Conservation (phyloP, 176 grass and related monocot species). For the Canna indica region DNA sequence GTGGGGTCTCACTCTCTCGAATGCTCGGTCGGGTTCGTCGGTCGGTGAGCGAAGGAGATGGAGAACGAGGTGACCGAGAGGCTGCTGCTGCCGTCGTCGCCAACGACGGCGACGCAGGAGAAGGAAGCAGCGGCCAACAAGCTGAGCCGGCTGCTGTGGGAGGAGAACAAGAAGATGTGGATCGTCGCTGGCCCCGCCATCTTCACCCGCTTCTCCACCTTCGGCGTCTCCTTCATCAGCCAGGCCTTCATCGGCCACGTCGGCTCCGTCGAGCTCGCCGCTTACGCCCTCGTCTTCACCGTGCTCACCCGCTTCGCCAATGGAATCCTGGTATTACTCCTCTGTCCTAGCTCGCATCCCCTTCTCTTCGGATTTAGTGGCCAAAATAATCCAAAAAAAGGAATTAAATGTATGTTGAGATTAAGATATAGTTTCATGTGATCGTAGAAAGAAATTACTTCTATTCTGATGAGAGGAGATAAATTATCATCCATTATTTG, state of each 20-base stretch:
- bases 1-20: no score
- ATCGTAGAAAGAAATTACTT: no score
- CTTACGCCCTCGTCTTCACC: conserved; percentile 24
- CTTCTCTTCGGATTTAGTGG: background rate
- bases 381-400: no score
- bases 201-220: conserved; percentile 25
- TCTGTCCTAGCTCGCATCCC: no score
- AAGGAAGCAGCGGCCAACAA: background rate
- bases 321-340: conserved; percentile 2
- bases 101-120: no score
- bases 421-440: no score
- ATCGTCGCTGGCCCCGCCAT: conserved; percentile 13
- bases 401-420: no score
- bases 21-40: no score
- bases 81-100: background rate
- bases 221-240: conserved; percentile 20
- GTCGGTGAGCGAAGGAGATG: no score
- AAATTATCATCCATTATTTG: no score
- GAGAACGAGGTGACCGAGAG: background rate
- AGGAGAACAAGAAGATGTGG: conserved; percentile 22
- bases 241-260: conserved; percentile 26
- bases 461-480: no score
- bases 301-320: conserved; percentile 26
- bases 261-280: conserved; percentile 22
- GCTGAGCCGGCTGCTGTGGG: conserved; percentile 7